Conservation (phyloP, 106 monocot species). For the Agapanthus africanus region DNA sequence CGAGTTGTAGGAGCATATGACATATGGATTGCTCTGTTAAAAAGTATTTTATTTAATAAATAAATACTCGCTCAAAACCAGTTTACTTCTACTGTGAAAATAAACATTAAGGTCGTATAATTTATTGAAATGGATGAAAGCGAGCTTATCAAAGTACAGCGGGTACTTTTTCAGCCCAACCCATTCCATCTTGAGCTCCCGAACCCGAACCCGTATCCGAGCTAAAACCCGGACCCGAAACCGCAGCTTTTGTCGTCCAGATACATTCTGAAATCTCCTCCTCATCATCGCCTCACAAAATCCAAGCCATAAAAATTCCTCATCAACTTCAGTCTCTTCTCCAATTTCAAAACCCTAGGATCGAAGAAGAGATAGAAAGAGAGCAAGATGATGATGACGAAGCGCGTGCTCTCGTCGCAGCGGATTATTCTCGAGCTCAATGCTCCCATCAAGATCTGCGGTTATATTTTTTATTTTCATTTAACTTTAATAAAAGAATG, state of each 20-base stretch:
- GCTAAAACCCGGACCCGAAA: not conserved
- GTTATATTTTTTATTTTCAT: conserved; percentile 12
- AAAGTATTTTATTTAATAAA: too few species aligned
- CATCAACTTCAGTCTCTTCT: not conserved
- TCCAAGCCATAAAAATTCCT: not conserved
- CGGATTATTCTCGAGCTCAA: conserved; percentile 43
- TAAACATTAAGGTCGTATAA: too few species aligned
- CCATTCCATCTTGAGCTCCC: not conserved
- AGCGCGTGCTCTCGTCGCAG: conserved; percentile 49
- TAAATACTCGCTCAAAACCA: too few species aligned
- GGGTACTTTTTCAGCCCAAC: not conserved
- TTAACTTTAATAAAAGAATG: not conserved
- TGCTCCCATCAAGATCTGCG: conserved; percentile 71
- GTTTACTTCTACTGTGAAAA: too few species aligned
- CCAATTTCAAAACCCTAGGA: not conserved
- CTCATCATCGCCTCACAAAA: not conserved
- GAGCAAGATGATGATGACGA: conserved; percentile 57
- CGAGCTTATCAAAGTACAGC: not conserved
- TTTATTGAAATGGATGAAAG: too few species aligned
- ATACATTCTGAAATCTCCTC: too few species aligned
- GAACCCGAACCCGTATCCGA: not conserved
- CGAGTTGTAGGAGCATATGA: not conserved
- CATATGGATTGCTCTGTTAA: not conserved
- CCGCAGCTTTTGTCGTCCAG: not conserved
- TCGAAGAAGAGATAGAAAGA: not conserved